Base-by-base conservation (phyloP, 495 filamentous ascomycete genomes). In the Penicillium dipodomyicola region DNA sequence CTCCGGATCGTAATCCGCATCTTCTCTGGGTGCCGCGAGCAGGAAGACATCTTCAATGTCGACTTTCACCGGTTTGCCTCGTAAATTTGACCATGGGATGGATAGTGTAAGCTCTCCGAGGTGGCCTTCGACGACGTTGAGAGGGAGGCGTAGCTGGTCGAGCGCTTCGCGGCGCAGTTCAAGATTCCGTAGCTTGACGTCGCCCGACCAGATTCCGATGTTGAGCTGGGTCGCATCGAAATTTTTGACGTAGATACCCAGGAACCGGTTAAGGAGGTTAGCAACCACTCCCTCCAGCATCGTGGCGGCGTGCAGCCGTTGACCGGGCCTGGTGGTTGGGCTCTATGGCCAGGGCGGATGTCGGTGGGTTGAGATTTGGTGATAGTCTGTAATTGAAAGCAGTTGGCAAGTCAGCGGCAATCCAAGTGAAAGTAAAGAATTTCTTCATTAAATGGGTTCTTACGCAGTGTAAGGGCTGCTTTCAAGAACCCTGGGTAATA, bases 181-280 rank as follows among this genome's bases (percentile, higher is more conserved):
- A 39, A 98, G 86, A 59, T 97, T 87, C 35, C 85, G 85, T 27
- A 98, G 81, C 72, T 92, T 92, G 67, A 97, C 93, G 75, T 98
- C 93, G 52, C 95, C 95, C 7, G 88, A 93, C 94, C 93, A 98
- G 61, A 97, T 97, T 53, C 94, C 94, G 54, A 97, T 90, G 67
- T 97, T 97, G 46, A 98, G 82, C 77, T 98, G 94, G 61, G 87
- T 89, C 19, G 92, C 87, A 71, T 98, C 93, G 68, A 98, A 97
- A 72, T 98, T 98, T 80, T 94, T 92, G 69, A 98, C 91, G 77
- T 97, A 97, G 85, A 97, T 96, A 77, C 95, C 95, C 84, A 98
- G 75, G 75, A 97, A 96, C 74, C 95, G 90, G 77, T 98, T 98
- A 65, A 98, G 86, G 77, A 98, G 80, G 71, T 91, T 95, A 61